Percentiles rank a stretch among this genome's conserved stretches.
Evolutionary conservation across 108 stramenopile genomes (phyloP).

Genomic region (Cyclotella kingstonii): DNA sequence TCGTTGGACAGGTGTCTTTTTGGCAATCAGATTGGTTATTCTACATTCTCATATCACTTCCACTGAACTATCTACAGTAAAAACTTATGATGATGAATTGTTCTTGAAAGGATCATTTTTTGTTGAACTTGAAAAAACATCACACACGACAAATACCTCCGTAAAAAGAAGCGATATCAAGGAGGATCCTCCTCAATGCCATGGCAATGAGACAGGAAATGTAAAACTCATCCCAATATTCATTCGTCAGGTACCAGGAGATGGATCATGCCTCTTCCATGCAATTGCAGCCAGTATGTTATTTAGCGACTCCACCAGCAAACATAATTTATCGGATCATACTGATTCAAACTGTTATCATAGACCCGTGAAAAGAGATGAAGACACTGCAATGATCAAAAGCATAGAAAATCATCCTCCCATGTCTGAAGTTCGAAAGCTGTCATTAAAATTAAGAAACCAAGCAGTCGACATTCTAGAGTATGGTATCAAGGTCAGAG

Average conservation of each 20-base stretch:
- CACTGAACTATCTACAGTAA: background rate
- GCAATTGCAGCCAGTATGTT: conserved; percentile 42
- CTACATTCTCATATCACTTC: conserved; percentile 27
- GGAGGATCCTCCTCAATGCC: too few relatives aligned
- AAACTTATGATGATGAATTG: conserved; percentile 16
- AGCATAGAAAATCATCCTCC: conserved; percentile 1
- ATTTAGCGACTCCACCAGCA: background rate
- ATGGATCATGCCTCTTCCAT: conserved; percentile 90
- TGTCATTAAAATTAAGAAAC: conserved; percentile 48
- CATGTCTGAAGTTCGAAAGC: conserved; percentile 4
- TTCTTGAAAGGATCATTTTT: conserved; percentile 21
- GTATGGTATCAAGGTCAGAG: conserved; percentile 6
- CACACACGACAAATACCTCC: too few relatives aligned
- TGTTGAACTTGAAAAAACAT: conserved; percentile 2
- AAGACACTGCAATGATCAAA: background rate
- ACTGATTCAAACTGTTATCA: background rate
- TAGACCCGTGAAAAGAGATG: background rate
- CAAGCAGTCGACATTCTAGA: conserved; percentile 60
- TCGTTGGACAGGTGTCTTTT: conserved; percentile 20
- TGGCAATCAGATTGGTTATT: conserved; percentile 14
- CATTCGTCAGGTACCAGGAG: conserved; percentile 85
- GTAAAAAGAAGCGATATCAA: too few relatives aligned
- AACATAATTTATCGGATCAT: too few relatives aligned
- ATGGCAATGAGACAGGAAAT: background rate
- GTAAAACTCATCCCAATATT: conserved; percentile 16